phyloP scores from a whole-genome alignment of 345 rosid species.

The Eucalyptus cladocalyx region DNA sequence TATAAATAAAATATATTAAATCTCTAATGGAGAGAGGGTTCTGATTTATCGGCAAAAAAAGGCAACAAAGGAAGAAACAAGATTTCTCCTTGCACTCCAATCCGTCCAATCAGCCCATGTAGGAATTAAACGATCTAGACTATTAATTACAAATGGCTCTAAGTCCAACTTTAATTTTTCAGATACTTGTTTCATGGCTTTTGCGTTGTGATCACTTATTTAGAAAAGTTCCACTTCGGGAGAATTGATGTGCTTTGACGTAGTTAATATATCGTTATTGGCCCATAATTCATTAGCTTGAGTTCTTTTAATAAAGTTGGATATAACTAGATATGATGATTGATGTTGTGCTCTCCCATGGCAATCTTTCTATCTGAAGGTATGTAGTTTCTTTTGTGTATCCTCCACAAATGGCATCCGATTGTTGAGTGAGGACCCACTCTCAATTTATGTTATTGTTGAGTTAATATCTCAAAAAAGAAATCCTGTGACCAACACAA shows the following conservation, averaged over 20 bases:
- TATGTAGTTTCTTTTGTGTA: background rate
- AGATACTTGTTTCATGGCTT: background rate
- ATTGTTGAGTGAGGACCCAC: background rate
- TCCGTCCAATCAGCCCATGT: background rate
- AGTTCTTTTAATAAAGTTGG: background rate
- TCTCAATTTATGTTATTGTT: background rate
- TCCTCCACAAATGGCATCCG: background rate
- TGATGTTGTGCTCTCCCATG: background rate
- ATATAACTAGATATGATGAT: no score
- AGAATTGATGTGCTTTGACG: background rate
- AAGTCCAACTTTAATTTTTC: background rate
- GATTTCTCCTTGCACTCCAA: background rate
- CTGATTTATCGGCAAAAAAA: background rate
- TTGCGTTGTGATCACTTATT: background rate
- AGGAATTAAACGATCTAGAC: background rate
- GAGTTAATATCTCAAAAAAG: no score
- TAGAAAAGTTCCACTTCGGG: background rate
- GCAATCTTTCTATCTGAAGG: no score
- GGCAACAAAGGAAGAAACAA: background rate
- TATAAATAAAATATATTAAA: background rate
- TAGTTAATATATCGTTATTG: background rate
- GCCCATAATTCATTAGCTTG: background rate
- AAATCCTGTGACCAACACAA: no score
- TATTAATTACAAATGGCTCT: background rate
- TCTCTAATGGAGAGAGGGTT: background rate